A percentile compares a stretch with the other conserved stretches of the same genome.
phyloP scores from a whole-genome alignment of 2,329 filamentous ascomycete species.

The Penicillium sumatraense region DNA sequence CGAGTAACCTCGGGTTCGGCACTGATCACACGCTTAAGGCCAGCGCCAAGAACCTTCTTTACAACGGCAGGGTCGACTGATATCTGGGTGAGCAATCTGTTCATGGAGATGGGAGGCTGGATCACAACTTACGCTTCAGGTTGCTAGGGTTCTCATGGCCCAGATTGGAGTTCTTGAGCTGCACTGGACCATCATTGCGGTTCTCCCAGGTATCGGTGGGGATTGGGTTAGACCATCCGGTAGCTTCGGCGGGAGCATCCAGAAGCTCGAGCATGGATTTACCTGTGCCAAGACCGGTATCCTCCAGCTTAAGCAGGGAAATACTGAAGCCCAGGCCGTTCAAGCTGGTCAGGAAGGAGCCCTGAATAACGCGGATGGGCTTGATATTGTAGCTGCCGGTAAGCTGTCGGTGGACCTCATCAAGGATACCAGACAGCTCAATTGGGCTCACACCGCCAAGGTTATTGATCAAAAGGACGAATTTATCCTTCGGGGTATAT shows the following conservation, averaged over 20 bases:
- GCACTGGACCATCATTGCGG: slow-evolving; percentile 47
- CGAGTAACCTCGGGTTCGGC: slow-evolving; percentile 69
- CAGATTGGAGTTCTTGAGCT: slow-evolving; percentile 46
- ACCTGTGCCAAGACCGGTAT: slow-evolving; percentile 60
- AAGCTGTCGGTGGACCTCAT: slow-evolving; percentile 68
- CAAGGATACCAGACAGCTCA: slow-evolving; percentile 69
- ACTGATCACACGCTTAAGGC: slow-evolving; percentile 62
- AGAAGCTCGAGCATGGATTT: slow-evolving; percentile 67
- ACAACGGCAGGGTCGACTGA: slow-evolving; percentile 55
- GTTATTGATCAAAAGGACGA: slow-evolving; percentile 71
- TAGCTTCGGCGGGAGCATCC: slow-evolving; percentile 69
- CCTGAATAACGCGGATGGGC: slow-evolving; percentile 65
- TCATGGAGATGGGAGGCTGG: neutral
- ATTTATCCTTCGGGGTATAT: slow-evolving; percentile 61
- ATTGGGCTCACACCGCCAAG: slow-evolving; percentile 70
- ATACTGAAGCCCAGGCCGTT: slow-evolving; percentile 75
- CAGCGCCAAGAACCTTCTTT: slow-evolving; percentile 59
- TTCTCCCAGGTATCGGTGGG: slow-evolving; percentile 63
- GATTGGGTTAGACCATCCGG: slow-evolving; percentile 69
- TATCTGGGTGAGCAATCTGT: slow-evolving; percentile 23
- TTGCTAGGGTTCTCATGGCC: slow-evolving; percentile 58
- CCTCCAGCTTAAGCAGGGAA: slow-evolving; percentile 65
- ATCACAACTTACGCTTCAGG: slow-evolving; percentile 50
- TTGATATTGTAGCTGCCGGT: slow-evolving; percentile 62
- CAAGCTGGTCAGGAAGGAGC: slow-evolving; percentile 73